Evolutionary conservation across 2,329 filamentous ascomycete genomes (phyloP), one percentile per base, ranked within the genome.

Genomic region (Aureobasidium sp.): DNA sequence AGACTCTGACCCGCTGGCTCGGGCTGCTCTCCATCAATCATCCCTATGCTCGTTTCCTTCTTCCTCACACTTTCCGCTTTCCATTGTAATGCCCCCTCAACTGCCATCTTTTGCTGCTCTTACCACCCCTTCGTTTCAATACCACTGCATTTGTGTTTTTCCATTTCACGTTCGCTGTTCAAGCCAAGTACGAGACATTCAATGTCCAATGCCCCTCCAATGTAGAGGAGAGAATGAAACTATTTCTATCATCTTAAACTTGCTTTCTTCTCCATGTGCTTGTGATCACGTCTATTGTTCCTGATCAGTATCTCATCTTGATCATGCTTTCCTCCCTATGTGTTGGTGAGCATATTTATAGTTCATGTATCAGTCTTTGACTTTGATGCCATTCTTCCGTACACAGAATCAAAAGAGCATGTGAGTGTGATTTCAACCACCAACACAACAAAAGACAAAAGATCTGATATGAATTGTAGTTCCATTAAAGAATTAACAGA

Each of bases 131-230:
- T 42, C 36, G 6, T 60, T 60, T 44, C 45, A 49, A 50, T 42
- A 52, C 57, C 36, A 58, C 54, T 58, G 27, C 57, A 50, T 60
- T 60, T 34, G 44, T 50, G 15, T 44, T n/a, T 52, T 32, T 29
- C 3, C 10, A 10, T 21, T 48, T 5, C 45, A 37, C 27, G 16
- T 60, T 44, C 57, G 34, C 36, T 60, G 16, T 29, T 47, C 1
- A n/a, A 58, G 54, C 32, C 44, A 45, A 48, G 36, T 47, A 47
- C 54, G 39, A 57, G 39, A 42, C 27, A 15, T 21, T 41, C 15
- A 3, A 44, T 27, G 10, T 42, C 52, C 36, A 53, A 30, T 25
- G 9, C 25, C 27, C 49, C 49, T 25, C 13, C 25, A 16, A 54
- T 30, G 36, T 7, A 42, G 11, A 16, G 50, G 37, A 37, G 11